A percentile compares a stretch with the other conserved stretches of the same genome.
Evolutionary conservation across 2,329 filamentous ascomycete species (phyloP).

Genomic region (Diaporthe citriasiana): DNA sequence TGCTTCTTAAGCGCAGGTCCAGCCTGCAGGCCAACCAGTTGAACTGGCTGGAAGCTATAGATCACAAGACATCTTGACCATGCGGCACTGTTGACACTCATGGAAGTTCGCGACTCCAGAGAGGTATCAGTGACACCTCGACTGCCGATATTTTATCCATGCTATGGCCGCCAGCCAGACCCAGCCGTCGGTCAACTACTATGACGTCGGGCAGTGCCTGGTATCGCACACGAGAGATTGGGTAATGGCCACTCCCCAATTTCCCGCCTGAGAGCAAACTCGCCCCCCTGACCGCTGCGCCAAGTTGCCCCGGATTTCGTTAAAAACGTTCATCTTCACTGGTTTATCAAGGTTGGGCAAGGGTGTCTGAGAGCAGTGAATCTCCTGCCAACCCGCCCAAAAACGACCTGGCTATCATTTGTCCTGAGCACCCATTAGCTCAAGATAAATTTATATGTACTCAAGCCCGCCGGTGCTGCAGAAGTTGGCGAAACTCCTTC

Average conservation of each 20-base stretch:
- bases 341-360: neutral
- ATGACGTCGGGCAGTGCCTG: constrained; percentile 26
- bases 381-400: neutral
- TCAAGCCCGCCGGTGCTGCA: neutral
- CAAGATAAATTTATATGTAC: neutral
- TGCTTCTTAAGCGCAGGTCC: constrained; percentile 16
- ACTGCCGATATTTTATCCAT: neutral
- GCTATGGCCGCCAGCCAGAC: constrained; percentile 22
- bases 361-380: neutral
- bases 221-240: constrained; percentile 29
- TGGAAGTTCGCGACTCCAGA: neutral
- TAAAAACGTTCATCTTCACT: neutral
- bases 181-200: constrained; percentile 23
- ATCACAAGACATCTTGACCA: neutral
- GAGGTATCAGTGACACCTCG: constrained; percentile 4
- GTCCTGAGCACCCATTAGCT: neutral
- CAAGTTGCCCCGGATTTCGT: constrained; percentile 19
- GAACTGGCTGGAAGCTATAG: constrained; percentile 16
- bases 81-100: constrained; percentile 27
- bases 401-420: neutral
- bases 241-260: constrained; percentile 35
- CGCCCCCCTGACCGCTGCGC: constrained; percentile 29
- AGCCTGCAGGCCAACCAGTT: constrained; percentile 28
- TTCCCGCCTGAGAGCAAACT: constrained; percentile 30
- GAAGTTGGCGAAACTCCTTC: neutral